Evolutionary conservation across 495 filamentous ascomycete genomes (phyloP).

Genomic region (Paragyromitra xinjiangensis): DNA sequence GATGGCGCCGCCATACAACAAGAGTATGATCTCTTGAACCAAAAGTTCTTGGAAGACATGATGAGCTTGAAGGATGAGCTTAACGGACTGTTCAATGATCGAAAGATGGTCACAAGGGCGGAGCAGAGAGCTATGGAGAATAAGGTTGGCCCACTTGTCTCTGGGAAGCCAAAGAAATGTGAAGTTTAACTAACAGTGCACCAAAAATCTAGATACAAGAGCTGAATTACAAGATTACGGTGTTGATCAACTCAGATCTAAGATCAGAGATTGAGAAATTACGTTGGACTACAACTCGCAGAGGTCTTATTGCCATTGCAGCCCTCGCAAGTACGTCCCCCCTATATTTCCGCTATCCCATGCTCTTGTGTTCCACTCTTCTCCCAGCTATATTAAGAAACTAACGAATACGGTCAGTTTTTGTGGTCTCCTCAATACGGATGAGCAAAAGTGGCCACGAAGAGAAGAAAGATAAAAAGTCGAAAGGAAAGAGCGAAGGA

Average conservation of each 20-base stretch:
- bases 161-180: not conserved
- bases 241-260: conserved; percentile 81
- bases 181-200: not conserved
- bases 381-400: not conserved
- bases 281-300: conserved; percentile 86
- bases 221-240: conserved; percentile 91
- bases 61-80: conserved; percentile 84
- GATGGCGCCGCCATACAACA: conserved; percentile 87
- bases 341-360: conserved; percentile 21
- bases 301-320: conserved; percentile 81
- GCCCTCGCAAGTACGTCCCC: conserved; percentile 54
- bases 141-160: conserved; percentile 61
- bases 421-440: conserved; percentile 48
- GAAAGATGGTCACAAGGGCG: conserved; percentile 87
- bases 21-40: conserved; percentile 89
- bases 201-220: conserved; percentile 74
- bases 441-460: conserved; percentile 41
- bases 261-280: conserved; percentile 91
- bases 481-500: conserved; percentile 11
- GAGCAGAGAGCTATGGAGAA: conserved; percentile 85
- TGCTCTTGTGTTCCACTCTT: not conserved
- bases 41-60: conserved; percentile 81
- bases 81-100: conserved; percentile 94
- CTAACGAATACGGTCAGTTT: conserved; percentile 4
- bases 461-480: conserved; percentile 42